phyloP scores from a whole-genome alignment of 768 basidiomycete species.

The Leucosporidium yakuticum region DNA sequence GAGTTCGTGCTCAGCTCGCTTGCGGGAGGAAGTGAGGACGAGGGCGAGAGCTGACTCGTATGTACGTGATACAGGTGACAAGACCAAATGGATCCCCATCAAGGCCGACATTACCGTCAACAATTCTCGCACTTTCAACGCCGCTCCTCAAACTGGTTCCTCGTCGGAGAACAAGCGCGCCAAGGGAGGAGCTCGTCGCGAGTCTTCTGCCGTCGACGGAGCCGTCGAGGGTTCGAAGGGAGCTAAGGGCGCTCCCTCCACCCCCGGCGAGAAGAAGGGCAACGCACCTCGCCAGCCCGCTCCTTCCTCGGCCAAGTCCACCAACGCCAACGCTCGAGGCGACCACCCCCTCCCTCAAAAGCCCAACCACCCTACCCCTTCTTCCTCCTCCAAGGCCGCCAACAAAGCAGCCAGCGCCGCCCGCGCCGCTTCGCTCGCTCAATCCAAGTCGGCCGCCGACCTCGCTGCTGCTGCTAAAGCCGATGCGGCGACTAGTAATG shows the following conservation, averaged over 20 bases:
- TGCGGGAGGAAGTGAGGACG: background rate
- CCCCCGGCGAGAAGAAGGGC: background rate
- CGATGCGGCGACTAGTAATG: too few relatives aligned
- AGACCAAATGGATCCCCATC: slow-evolving; percentile 30
- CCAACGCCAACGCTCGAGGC: background rate
- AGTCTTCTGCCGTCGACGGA: background rate
- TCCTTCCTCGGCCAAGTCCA: background rate
- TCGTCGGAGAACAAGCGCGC: background rate
- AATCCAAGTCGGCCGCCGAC: background rate
- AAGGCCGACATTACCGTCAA: slow-evolving; percentile 30
- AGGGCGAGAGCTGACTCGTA: background rate
- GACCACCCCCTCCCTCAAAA: background rate
- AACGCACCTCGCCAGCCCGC: background rate
- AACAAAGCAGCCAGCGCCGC: background rate
- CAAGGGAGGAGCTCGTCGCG: background rate
- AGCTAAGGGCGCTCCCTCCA: background rate
- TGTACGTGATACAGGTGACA: background rate
- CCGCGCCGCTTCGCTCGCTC: background rate
- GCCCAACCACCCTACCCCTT: background rate
- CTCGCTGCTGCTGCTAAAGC: background rate
- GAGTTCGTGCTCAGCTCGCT: background rate
- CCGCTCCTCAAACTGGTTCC: background rate
- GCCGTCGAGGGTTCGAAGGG: background rate
- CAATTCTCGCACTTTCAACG: slow-evolving; percentile 3
- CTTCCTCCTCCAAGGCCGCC: background rate